phyloP scores from a whole-genome alignment of 2,329 filamentous ascomycete genomes.

The Massarina eburnea region DNA sequence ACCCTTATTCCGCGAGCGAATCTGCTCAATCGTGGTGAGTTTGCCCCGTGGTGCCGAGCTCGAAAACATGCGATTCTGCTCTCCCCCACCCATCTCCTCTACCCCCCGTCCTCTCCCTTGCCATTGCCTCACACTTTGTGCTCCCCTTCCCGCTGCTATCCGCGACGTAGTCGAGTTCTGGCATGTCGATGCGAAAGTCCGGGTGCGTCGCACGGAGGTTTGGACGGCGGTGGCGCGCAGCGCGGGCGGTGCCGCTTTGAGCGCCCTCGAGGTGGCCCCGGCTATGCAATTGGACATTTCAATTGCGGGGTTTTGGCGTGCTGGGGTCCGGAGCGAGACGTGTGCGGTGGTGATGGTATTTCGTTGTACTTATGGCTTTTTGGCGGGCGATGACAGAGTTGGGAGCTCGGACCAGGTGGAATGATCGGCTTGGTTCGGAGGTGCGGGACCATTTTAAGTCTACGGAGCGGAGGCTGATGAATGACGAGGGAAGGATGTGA shows the following conservation, averaged over 20 bases:
- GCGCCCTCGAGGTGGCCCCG: slow-evolving; percentile 19
- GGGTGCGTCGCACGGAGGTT: slow-evolving; percentile 21
- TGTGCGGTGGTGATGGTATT: slow-evolving; percentile 6
- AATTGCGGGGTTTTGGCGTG: slow-evolving; percentile 6
- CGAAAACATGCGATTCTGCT: slow-evolving; percentile 28
- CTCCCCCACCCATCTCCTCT: slow-evolving; percentile 8
- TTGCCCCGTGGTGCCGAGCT: slow-evolving; percentile 27
- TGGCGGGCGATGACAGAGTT: slow-evolving; percentile 4
- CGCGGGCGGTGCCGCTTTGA: slow-evolving; percentile 4
- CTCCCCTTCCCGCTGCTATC: slow-evolving; percentile 7
- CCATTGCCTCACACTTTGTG: slow-evolving; percentile 14
- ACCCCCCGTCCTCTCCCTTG: neutral
- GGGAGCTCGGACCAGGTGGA: slow-evolving; percentile 5
- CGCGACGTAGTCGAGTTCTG: slow-evolving; percentile 17
- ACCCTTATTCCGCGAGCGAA: slow-evolving; percentile 37
- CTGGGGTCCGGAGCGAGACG: neutral
- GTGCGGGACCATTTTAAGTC: no score
- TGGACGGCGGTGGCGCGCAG: slow-evolving; percentile 16
- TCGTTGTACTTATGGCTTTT: slow-evolving; percentile 9
- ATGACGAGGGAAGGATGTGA: no score
- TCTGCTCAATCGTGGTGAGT: slow-evolving; percentile 42
- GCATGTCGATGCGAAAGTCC: slow-evolving; percentile 21
- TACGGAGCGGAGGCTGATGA: no score
- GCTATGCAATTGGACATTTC: slow-evolving; percentile 32
- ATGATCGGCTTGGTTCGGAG: no score